Evolutionary conservation across 257 asterid genomes (phyloP), one percentile per base, ranked within the genome.

Genomic region (Primulina huaijiensis): DNA sequence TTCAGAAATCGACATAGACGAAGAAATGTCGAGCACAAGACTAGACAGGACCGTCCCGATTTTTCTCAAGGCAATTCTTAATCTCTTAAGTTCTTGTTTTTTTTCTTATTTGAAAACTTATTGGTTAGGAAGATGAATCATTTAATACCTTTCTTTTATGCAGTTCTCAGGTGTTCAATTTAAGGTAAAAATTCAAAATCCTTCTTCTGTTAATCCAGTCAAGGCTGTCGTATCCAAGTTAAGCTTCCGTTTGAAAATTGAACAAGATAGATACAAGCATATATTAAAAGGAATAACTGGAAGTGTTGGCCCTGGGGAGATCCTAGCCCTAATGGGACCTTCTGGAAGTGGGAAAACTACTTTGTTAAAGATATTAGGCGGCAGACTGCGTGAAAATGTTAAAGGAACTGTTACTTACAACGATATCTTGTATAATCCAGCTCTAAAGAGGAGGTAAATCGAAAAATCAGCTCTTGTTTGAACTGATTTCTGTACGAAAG

Each of bases 321-420:
- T 89, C 46, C 80, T 93, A 63, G 99, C 99, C 56, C 81, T 93
- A 34, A 89, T 93, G 99, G 99, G 99, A 63, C 99, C 99, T 72
- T 93, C 99, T 2, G 99, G 99, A 17, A 90, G 99, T 65, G 97
- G 99, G 7, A 93, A 93, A 75, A 93, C 99, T 4, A 89, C 97
- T 7, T 50, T 93, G 74, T 75, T 93, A 62, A 90, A 84, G 82
- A 84, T 93, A 30, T 58, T 90, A 29, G 96, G 97, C 0, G 99
- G 94, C 25, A 75, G 97, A 76, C 71, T 89, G 82, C 78, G 72
- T 0, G 96, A 89, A 50, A 88, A 90, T 68, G 90, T 89, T 52
- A 89, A 68, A 58, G 99, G 99, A 69, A 78, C 76, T 9, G 72
- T 93, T 58, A 86, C 95, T 21, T 93, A 88, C 86, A 93, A 93